phyloP scores from a whole-genome alignment of 768 basidiomycete species.

The Xerocomus potaroensis region DNA sequence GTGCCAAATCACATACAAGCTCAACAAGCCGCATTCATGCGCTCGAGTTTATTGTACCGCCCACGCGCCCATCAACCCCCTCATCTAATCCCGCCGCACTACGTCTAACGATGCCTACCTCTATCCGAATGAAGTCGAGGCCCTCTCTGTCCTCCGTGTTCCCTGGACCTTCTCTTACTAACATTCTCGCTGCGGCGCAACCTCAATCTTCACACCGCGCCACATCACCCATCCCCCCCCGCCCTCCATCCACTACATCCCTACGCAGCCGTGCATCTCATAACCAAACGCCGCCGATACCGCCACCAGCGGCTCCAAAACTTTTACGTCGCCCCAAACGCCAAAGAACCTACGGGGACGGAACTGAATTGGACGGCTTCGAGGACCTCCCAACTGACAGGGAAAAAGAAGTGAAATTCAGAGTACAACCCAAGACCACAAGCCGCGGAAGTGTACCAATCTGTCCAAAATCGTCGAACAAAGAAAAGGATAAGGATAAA shows the following conservation, averaged over 20 bases:
- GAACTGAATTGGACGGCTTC: constrained; percentile 83
- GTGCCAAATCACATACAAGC: constrained; percentile 65
- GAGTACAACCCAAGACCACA: constrained; percentile 69
- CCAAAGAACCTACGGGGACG: constrained; percentile 73
- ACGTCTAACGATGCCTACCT: constrained; percentile 85
- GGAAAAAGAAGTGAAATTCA: constrained; percentile 72
- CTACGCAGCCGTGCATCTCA: constrained; percentile 34
- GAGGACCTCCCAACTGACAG: constrained; percentile 86
- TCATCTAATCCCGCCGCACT: constrained; percentile 73
- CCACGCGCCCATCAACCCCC: constrained; percentile 74
- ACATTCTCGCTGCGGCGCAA: constrained; percentile 17
- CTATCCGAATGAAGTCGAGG: constrained; percentile 68
- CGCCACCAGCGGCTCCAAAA: constrained; percentile 52
- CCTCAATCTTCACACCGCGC: constrained; percentile 42
- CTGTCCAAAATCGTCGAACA: constrained; percentile 39
- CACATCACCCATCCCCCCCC: constrained; percentile 54
- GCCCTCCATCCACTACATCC: constrained; percentile 56
- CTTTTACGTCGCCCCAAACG: constrained; percentile 76
- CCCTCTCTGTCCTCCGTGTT: constrained; percentile 78
- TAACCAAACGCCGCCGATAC: constrained; percentile 29
- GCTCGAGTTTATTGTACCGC: constrained; percentile 65
- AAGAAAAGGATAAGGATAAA: constrained; percentile 42
- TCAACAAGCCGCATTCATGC: constrained; percentile 59
- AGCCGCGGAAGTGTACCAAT: constrained; percentile 51
- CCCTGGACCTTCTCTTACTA: constrained; percentile 38